These are phyloP conservation scores for Podila clonocystis DNA, from an alignment of 192 early-diverging fungal genomes.

Conservation along the genomic window DNA sequence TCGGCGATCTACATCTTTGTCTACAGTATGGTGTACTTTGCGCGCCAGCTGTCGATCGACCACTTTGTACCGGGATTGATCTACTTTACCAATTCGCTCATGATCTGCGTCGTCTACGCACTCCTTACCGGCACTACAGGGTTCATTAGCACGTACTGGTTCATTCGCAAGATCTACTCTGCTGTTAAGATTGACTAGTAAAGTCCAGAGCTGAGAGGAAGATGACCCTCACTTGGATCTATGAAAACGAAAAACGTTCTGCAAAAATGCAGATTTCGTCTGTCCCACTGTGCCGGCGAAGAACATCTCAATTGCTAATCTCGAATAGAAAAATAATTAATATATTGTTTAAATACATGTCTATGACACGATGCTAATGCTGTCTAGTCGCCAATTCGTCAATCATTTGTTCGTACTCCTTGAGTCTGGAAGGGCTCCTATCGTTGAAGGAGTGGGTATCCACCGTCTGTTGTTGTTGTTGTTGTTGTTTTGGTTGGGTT, in stretches of 20 bases:
- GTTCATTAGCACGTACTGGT: constrained; percentile 74
- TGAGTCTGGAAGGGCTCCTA: constrained; percentile 30
- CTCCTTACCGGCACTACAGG: constrained; percentile 79
- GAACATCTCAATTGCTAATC: background rate
- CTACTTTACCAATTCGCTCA: constrained; percentile 77
- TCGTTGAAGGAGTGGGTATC: constrained; percentile 45
- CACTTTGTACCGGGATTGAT: constrained; percentile 76
- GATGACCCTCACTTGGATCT: too few species aligned
- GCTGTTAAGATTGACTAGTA: constrained; percentile 73
- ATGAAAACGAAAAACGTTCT: too few species aligned
- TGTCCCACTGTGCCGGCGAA: too few species aligned
- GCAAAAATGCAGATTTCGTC: too few species aligned
- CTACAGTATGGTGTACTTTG: constrained; percentile 81
- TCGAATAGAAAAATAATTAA: background rate
- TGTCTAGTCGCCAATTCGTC: constrained; percentile 36
- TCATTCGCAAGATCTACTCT: constrained; percentile 79
- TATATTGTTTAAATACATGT: background rate
- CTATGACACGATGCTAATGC: constrained; percentile 6
- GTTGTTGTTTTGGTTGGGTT: constrained; percentile 4
- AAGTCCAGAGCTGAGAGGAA: too few species aligned
- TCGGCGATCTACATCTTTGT: constrained; percentile 83
- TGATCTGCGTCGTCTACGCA: constrained; percentile 74
- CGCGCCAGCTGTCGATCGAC: constrained; percentile 67
- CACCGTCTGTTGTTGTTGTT: background rate
- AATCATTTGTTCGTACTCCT: constrained; percentile 54